Base-by-base conservation (phyloP, 768 basidiomycete species). In the Podaxis rugospora region DNA sequence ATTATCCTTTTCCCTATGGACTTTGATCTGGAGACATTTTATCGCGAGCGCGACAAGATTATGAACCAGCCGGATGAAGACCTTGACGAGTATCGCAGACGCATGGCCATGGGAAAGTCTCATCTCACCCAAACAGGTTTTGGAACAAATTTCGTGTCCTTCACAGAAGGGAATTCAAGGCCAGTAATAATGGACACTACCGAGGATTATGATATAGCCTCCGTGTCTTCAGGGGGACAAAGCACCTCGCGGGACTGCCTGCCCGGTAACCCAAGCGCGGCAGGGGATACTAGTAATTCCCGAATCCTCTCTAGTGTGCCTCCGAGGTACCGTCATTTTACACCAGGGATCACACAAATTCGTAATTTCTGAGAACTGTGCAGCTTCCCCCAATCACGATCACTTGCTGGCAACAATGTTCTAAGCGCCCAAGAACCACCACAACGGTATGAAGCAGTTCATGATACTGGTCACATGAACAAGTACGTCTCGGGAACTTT, bases 61-160 rank as follows among this genome's bases (percentile, higher is more conserved):
- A 82, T 86, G 83, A 77, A 74, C 50, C 61, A 82, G 16, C 80
- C 83, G 2, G 80, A 84, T 40, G 83, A 86, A 67, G 78, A 81
- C 40, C 63, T 81, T 50, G 74, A 80, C 14, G 77, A 80, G 49
- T 86, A 82, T 64, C 63, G 82, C 50, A 69, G 70, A 47, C 70
- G 77, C 28, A 66, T 75, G 40, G 62, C 66, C 25, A 40, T 27
- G 44, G 46, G 36, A 23, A 61, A 61, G 52, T 39, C 53, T 49
- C 59, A 61, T 55, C 37, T 61, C 32, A 55, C 32, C 28, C 42
- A 55, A 39, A 35, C 18, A 5, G 46, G 27, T 49, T 54, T 35
- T 47, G 46, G n/a, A 14, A 3, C 57, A 50, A 55, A n/a, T 21
- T 46, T 47, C 25, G 46, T 25, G 36, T 25, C 59, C 27, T 54